Evolutionary conservation across 78 protist species (phyloP).

Genomic region (Trichosphaerium sp.): DNA sequence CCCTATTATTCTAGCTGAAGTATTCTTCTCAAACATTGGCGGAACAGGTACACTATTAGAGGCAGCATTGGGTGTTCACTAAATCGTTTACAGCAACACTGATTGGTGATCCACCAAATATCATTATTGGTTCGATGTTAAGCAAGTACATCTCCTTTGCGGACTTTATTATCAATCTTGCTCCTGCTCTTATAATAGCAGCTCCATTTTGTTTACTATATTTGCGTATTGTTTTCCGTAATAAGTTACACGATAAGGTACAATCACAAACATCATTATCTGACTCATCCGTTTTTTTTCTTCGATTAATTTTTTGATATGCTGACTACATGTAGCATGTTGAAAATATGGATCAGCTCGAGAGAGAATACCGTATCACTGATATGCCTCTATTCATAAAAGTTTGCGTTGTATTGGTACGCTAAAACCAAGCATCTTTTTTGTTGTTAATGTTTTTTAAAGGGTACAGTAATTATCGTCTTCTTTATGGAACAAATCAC

Average conservation of each 20-base stretch:
- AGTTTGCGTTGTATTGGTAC: not conserved
- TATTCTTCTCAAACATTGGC: slow-evolving; percentile 49
- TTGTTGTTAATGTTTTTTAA: not conserved
- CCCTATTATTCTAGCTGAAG: slow-evolving; percentile 25
- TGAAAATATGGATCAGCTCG: not conserved
- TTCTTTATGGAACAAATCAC: slow-evolving; percentile 30
- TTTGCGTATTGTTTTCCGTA: not conserved
- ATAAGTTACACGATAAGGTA: too few relatives aligned
- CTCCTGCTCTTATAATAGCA: not conserved
- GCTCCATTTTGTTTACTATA: not conserved
- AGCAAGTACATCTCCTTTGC: slow-evolving; percentile 12
- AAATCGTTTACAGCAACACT: too few relatives aligned
- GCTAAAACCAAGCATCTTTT: too few relatives aligned
- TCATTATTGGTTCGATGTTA: slow-evolving; percentile 36
- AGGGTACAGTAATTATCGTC: slow-evolving; percentile 9
- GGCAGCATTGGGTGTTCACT: too few relatives aligned
- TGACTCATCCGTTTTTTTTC: too few relatives aligned
- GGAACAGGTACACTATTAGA: too few relatives aligned
- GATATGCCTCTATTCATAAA: not conserved
- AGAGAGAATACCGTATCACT: slow-evolving; percentile 3
- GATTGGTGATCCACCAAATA: slow-evolving; percentile 73
- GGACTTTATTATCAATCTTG: slow-evolving; percentile 8
- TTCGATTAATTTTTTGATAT: too few relatives aligned
- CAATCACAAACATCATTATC: too few relatives aligned
- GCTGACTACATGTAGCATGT: too few relatives aligned